phyloP scores from a whole-genome alignment of 176 grass and related monocot species.

The Themeda triandra region DNA sequence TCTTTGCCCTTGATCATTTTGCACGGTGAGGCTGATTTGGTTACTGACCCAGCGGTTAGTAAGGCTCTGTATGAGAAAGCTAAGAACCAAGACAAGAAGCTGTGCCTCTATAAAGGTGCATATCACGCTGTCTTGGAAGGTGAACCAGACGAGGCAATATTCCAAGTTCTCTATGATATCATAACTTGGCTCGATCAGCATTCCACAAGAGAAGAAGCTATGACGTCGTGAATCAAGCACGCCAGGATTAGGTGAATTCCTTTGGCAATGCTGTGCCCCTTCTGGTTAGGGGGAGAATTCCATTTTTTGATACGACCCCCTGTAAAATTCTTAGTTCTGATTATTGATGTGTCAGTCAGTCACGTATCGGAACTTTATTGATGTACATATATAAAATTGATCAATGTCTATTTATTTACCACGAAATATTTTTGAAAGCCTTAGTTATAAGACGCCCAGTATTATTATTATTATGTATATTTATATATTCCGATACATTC shows the following conservation, averaged over 20 bases:
- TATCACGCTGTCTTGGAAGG: constrained; percentile 83
- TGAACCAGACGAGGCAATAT: constrained; percentile 83
- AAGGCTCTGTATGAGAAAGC: constrained; percentile 91
- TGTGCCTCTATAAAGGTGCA: constrained; percentile 72
- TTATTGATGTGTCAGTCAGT: neutral
- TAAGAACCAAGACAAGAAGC: constrained; percentile 75
- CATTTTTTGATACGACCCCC: neutral
- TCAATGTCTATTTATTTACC: neutral
- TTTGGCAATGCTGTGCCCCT: neutral
- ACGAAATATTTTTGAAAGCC: neutral
- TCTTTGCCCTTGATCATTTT: constrained; percentile 85
- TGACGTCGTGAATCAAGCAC: constrained; percentile 16
- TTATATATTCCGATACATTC: neutral
- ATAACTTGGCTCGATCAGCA: constrained; percentile 81
- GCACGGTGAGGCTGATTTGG: constrained; percentile 77
- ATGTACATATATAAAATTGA: neutral
- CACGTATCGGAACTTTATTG: neutral
- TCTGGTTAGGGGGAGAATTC: neutral
- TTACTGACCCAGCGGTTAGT: constrained; percentile 85
- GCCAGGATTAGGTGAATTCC: neutral
- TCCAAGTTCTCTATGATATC: constrained; percentile 76
- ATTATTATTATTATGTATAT: neutral
- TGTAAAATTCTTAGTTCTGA: constrained; percentile 4
- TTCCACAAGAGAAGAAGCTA: constrained; percentile 32
- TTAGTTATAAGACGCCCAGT: neutral